These are phyloP conservation scores for Zelonia costaricensis DNA, from an alignment of 208 protist species.

Conservation along the genomic window DNA sequence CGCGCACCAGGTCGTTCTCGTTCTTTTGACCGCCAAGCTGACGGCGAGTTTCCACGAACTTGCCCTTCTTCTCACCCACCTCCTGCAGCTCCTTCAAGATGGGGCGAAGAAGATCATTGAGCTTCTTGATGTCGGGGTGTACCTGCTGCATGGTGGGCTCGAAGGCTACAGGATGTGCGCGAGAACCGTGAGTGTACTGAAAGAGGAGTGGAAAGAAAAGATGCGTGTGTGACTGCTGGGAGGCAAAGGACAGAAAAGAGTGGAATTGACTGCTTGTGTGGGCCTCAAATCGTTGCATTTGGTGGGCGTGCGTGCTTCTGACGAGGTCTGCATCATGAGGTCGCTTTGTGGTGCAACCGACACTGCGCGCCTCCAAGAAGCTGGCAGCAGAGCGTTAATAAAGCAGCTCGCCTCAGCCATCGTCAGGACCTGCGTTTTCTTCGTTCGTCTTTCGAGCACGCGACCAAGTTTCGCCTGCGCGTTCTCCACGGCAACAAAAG, in stretches of 20 bases:
- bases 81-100: constrained; percentile 85
- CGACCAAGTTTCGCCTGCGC: too few species aligned
- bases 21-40: constrained; percentile 93
- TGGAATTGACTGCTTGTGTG: too few species aligned
- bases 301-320: too few species aligned
- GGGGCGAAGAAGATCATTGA: constrained; percentile 75
- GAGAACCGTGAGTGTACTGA: background rate
- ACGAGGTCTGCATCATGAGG: too few species aligned
- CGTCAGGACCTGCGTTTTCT: too few species aligned
- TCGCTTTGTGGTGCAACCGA: too few species aligned
- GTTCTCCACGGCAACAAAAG: too few species aligned
- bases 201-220: background rate
- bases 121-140: constrained; percentile 77
- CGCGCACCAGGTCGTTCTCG: constrained; percentile 94
- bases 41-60: constrained; percentile 80
- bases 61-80: constrained; percentile 83
- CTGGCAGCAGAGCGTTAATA: too few species aligned
- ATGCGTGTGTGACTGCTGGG: background rate
- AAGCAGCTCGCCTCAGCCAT: too few species aligned
- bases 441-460: too few species aligned
- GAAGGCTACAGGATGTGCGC: background rate
- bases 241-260: background rate
- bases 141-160: constrained; percentile 59
- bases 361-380: too few species aligned
- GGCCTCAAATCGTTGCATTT: too few species aligned